Base-by-base conservation (phyloP, 371 early-diverging fungal species). In the Mucor sp. region DNA sequence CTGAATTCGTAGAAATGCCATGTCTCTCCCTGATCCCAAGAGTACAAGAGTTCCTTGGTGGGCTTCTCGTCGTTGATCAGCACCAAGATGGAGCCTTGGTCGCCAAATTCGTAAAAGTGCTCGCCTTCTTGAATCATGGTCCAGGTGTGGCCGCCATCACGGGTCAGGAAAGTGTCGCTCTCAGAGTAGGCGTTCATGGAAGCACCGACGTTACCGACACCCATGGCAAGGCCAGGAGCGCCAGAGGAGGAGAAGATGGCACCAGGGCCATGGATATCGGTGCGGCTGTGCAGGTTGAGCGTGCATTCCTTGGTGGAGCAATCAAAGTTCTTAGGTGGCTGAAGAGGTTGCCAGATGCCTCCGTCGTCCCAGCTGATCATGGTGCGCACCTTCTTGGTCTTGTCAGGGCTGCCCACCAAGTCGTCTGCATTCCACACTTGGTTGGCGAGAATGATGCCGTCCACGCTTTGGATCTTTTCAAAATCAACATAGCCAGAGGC, bases 281-380 rank as follows among this genome's bases (percentile, higher is more conserved):
- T 88, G 17, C 89, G 88, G 56, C 91, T 86, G 68, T 92, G 93
- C 23, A 96, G 71, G 66, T 97, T 87, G 33, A 97, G 79, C 14
- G 82, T 70, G 72, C 94, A 94, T 55, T 85, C 89, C 28, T 70
- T 65, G 2, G 65, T 61, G 17, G 65, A 62, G 32, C 88, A 82
- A 56, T 89, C 77, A 65, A 89, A 91, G 5, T 69, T 70, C 9
- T 70, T 68, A 0, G 96, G 96, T 0, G 94, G 83, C 0, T 67
- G 56, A 14, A 97, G 69, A 19, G 84, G 78, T 11, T 80, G 74
- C 97, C 96, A 96, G 11, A 81, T 78, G 39, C 78, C 80, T 39
- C 97, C 96, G 64, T 95, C 95, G 68, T 96, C 94, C 85, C 91
- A 95, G 47, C 93, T 91, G 30, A 96, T 92, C 73, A 89, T 70